Evolutionary conservation across 768 basidiomycete species (phyloP), one percentile per base, ranked within the genome.

Genomic region (Tylopilus rubrobrunneus): DNA sequence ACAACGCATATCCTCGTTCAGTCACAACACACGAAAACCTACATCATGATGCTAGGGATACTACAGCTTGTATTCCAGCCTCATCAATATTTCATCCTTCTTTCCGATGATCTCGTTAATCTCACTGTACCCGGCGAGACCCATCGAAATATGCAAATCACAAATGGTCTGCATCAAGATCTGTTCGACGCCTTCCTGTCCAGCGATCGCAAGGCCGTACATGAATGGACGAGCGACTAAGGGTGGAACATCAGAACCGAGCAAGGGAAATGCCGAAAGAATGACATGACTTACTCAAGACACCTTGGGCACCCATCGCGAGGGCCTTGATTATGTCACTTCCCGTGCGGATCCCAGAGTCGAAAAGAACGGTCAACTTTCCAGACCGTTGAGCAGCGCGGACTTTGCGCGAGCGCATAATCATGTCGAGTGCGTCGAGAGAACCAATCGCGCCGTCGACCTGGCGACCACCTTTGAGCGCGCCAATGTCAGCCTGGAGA

Each of bases 281-380:
- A 43, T 27, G 27, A 23, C 7, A 33, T n/a, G 15, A 78, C 87
- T 60, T 59, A 90, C 84, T 74, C 19, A 93, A 67, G 15, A 94
- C 84, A 8, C 76, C 90, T 60, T 94, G 86, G 8, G 93, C 92
- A 40, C 93, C 92, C 0, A 95, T 75, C 1, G 91, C 91, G 28
- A 94, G 70, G 0, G 93, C 92, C 68, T 90, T 89, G 69, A 92
- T 76, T 44, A 93, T 81, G 57, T 96, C 93, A 42, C 83, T 81
- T 11, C 89, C 92, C 0, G 85, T 88, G 42, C 92, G 82, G 54
- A 94, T 85, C 7, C 92, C 91, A 48, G 84, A 92, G 41, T 69
- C 68, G 44, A 69, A 91, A 2, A 95, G 72, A 12, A 94, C 70
- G 1, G 87, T 85, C 44, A 92, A 68, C 50, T 81, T 79, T 1